Base-by-base conservation (phyloP, 257 asterid species). In the Gentiana macrophylla region DNA sequence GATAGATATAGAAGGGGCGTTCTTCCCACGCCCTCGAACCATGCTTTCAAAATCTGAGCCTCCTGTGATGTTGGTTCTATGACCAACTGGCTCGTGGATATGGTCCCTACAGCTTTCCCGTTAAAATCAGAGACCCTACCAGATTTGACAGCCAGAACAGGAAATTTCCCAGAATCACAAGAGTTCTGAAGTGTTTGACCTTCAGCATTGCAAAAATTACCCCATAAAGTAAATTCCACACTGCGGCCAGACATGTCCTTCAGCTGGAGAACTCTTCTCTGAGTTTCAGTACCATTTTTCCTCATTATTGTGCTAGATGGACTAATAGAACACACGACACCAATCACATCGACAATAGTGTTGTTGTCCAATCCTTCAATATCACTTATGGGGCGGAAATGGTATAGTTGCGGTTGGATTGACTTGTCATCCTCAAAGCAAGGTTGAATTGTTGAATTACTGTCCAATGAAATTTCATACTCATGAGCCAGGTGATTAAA, bases 171-270 rank as follows among this genome's bases (percentile, higher is more conserved):
- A 35, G 95, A 79, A 66, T 82, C 96, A 54, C 92, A 87, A 77
- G 77, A 63, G 60, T 59, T 73, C 65, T 91, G 95, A 44, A 91
- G 89, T 24, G 75, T 70, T 70, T 79, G 86, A 13, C 98, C 98
- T 71, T 86, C 95, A 15, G 78, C 81, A 64, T 80, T 79, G 75
- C 94, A 82, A 60, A 86, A 90, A 65, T 73, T 82, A 55, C 89
- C 98, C 98, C 98, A 90, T 70, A 90, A 34, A 70, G 96, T 84
- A 64, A 90, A 63, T 74, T 90, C 98, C 55, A 90, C 92, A 57
- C 98, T 86, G 73, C 77, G 78, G 38, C 98, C 96, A 51, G 98
- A 90, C 81, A 74, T 76, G 61, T 90, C 98, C 77, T 80, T 90
- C 67, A 90, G 74, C 60, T 86, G 95, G 74, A 90, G 87, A 36